These are phyloP conservation scores for Grigorovia jiainica DNA, from an alignment of 805 yeast species.

Conservation along the genomic window DNA sequence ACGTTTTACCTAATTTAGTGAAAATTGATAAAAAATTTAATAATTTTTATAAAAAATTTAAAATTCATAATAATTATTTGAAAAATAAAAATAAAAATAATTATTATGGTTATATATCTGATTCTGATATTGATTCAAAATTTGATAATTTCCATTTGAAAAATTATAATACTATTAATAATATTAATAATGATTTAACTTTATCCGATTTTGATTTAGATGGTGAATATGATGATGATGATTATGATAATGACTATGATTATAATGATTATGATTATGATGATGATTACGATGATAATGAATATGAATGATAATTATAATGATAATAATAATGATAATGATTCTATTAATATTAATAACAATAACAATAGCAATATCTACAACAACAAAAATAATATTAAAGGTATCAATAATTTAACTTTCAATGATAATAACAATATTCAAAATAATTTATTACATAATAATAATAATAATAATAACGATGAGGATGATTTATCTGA, in stretches of 20 bases:
- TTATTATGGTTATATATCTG: background rate
- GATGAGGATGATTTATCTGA: conserved; percentile 4
- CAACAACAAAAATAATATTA: background rate
- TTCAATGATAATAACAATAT: background rate
- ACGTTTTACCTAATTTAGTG: conserved; percentile 5
- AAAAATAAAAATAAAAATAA: background rate
- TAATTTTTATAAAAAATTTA: background rate
- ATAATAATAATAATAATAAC: conserved; percentile 1
- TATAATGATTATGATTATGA: conserved; percentile 3
- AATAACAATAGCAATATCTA: background rate
- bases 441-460: background rate
- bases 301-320: background rate
- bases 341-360: background rate
- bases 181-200: conserved; percentile 2
- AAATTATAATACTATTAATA: background rate
- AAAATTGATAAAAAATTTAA: conserved; percentile 7
- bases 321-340: background rate
- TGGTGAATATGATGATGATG: conserved; percentile 4
- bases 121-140: background rate
- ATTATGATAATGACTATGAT: conserved; percentile 3
- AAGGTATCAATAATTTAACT: too few species aligned
- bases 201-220: conserved; percentile 6
- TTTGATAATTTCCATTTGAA: background rate
- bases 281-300: conserved; percentile 5
- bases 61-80: conserved; percentile 1